A percentile compares a stretch with the other conserved stretches of the same genome.
Evolutionary conservation across 1,284 basidiomycete species (phyloP).

Genomic region (Boletus semigastroideus): DNA sequence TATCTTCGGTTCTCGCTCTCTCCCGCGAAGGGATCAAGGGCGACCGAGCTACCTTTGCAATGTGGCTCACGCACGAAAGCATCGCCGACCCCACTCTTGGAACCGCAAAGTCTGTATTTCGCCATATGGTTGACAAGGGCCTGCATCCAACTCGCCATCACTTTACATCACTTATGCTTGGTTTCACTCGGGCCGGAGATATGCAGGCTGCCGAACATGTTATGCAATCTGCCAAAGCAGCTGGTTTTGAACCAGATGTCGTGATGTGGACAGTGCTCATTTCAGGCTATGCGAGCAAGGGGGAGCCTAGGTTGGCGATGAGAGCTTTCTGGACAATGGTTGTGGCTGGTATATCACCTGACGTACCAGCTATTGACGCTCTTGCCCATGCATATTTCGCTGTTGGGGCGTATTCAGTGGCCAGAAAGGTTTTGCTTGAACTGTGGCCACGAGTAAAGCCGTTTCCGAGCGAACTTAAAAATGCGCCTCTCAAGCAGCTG

Average conservation of each 20-base stretch:
- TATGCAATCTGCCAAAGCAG: slow-evolving; percentile 48
- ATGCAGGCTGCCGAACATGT: slow-evolving; percentile 50
- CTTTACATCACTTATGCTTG: slow-evolving; percentile 69
- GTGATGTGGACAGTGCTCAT: slow-evolving; percentile 76
- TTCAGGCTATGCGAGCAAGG: slow-evolving; percentile 57
- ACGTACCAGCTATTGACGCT: slow-evolving; percentile 66
- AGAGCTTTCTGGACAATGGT: slow-evolving; percentile 63
- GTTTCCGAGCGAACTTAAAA: slow-evolving; percentile 49
- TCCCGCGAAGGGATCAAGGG: slow-evolving; percentile 45
- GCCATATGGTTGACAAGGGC: slow-evolving; percentile 58
- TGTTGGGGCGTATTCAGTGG: slow-evolving; percentile 48
- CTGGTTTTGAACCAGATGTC: slow-evolving; percentile 54
- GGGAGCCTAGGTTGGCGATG: slow-evolving; percentile 54
- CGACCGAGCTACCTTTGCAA: slow-evolving; percentile 54
- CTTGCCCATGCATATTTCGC: slow-evolving; percentile 65
- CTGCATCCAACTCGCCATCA: slow-evolving; percentile 68
- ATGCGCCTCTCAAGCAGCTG: slow-evolving; percentile 45
- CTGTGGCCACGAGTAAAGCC: slow-evolving; percentile 67
- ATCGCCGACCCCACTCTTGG: slow-evolving; percentile 50
- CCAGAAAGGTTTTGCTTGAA: slow-evolving; percentile 52
- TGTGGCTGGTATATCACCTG: slow-evolving; percentile 57
- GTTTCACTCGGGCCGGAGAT: slow-evolving; percentile 55
- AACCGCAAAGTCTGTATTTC: slow-evolving; percentile 52
- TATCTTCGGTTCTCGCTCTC: slow-evolving; percentile 49
- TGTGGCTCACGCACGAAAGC: slow-evolving; percentile 63